Evolutionary conservation across 768 basidiomycete genomes (phyloP).

Genomic region (Rhizopogon vulgaris): DNA sequence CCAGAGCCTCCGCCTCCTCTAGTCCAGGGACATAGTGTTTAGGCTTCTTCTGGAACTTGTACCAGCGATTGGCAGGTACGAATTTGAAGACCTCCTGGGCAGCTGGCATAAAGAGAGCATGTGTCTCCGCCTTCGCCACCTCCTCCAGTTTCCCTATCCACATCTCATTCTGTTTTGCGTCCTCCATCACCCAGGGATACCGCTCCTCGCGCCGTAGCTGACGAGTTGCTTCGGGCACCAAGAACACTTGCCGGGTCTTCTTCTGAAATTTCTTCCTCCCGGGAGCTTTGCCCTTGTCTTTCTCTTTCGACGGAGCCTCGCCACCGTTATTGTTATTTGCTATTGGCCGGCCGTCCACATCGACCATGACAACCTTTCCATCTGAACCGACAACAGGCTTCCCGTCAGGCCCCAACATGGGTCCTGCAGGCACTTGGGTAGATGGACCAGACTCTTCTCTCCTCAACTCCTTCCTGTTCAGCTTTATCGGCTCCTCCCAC

Average conservation of each 20-base stretch:
- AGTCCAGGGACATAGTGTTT: slow-evolving; percentile 65
- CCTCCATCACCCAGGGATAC: slow-evolving; percentile 92
- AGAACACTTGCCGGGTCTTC: slow-evolving; percentile 80
- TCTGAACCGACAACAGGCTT: slow-evolving; percentile 77
- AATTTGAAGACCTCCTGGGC: slow-evolving; percentile 81
- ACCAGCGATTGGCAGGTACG: slow-evolving; percentile 84
- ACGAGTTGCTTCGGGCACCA: slow-evolving; percentile 70
- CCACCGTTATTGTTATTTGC: slow-evolving; percentile 29
- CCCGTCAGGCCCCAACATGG: slow-evolving; percentile 79
- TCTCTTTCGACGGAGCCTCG: slow-evolving; percentile 26
- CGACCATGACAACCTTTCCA: slow-evolving; percentile 76
- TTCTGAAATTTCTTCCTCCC: slow-evolving; percentile 73
- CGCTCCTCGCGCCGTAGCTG: slow-evolving; percentile 81
- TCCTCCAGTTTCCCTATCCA: slow-evolving; percentile 87
- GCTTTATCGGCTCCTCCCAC: slow-evolving; percentile 73
- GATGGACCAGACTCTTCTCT: slow-evolving; percentile 35
- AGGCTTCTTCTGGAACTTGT: slow-evolving; percentile 86
- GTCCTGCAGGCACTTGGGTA: slow-evolving; percentile 50
- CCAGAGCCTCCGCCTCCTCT: slow-evolving; percentile 64
- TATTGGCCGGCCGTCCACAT: slow-evolving; percentile 70
- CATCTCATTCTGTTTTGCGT: slow-evolving; percentile 58
- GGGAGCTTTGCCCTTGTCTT: slow-evolving; percentile 31
- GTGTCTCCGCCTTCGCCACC: slow-evolving; percentile 58
- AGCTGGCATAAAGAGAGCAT: slow-evolving; percentile 81
- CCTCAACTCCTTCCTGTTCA: slow-evolving; percentile 80